Evolutionary conservation across 805 yeast species (phyloP).

Genomic region (Kodamaea hsintzibuensis): DNA sequence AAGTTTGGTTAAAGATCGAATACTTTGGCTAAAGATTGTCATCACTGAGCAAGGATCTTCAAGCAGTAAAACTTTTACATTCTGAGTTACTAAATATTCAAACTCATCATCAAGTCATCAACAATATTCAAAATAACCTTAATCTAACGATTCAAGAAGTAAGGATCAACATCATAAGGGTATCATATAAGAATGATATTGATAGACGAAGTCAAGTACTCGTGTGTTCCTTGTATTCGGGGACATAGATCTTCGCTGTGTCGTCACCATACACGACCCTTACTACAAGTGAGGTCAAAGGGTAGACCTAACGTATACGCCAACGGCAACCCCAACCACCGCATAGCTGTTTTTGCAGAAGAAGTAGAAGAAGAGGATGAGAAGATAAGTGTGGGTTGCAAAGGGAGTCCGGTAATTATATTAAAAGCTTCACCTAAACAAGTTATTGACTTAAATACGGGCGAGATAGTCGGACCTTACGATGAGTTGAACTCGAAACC

Average conservation of each 20-base stretch:
- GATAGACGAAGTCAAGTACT: constrained; percentile 76
- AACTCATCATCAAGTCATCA: neutral
- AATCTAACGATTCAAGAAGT: neutral
- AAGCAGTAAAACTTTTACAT: neutral
- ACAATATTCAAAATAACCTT: too few species aligned
- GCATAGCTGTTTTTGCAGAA: constrained; percentile 62
- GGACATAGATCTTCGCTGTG: constrained; percentile 93
- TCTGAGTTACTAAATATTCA: neutral
- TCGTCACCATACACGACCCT: constrained; percentile 73
- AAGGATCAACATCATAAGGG: neutral
- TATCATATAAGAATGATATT: constrained; percentile 55
- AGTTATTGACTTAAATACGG: constrained; percentile 37
- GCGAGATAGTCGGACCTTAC: constrained; percentile 43
- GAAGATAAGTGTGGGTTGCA: neutral
- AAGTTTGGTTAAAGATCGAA: neutral
- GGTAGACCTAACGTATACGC: constrained; percentile 78
- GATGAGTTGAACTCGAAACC: constrained; percentile 16
- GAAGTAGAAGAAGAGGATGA: constrained; percentile 20
- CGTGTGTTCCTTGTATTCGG: constrained; percentile 84
- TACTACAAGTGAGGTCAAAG: constrained; percentile 84
- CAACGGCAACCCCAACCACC: constrained; percentile 47
- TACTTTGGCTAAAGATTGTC: neutral
- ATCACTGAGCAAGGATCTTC: neutral
- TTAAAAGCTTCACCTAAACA: constrained; percentile 40
- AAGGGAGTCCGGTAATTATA: constrained; percentile 29